These are phyloP conservation scores for Houttuynia cordata DNA, from an alignment of 164 flowering plant genomes.

Conservation along the genomic window DNA sequence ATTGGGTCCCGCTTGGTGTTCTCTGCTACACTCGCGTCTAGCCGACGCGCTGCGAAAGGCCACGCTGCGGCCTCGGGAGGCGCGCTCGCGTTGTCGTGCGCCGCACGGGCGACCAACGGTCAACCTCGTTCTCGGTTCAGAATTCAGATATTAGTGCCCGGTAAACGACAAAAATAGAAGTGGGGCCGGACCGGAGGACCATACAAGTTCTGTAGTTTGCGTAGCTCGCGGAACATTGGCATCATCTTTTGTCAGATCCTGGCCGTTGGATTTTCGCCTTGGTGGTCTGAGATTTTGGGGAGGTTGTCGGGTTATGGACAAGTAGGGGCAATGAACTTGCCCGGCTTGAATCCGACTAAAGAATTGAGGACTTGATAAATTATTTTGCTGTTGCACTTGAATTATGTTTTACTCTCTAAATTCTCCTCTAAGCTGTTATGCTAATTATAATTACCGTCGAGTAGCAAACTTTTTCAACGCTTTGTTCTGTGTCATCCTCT, in stretches of 20 bases:
- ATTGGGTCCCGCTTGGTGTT: not conserved
- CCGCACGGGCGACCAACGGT: constrained; percentile 2
- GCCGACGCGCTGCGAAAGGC: not conserved
- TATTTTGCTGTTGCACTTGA: too few species aligned
- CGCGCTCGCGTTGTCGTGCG: not conserved
- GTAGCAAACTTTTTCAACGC: too few species aligned
- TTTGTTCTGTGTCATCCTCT: too few species aligned
- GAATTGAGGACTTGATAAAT: too few species aligned
- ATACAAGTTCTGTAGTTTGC: not conserved
- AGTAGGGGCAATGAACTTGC: too few species aligned
- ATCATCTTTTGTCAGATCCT: not conserved
- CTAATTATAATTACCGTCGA: too few species aligned
- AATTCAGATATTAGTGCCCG: not conserved
- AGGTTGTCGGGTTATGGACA: not conserved
- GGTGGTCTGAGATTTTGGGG: not conserved
- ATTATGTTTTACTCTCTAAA: too few species aligned
- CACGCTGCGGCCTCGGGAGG: not conserved
- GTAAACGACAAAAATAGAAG: not conserved
- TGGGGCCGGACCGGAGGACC: not conserved
- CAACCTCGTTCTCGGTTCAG: not conserved
- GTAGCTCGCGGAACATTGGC: not conserved
- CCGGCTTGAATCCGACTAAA: too few species aligned
- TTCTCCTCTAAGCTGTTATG: too few species aligned
- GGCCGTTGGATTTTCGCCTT: not conserved
- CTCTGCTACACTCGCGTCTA: not conserved